These are phyloP conservation scores for Luzula sylvatica DNA, from an alignment of 176 grass and related monocot genomes.

Conservation along the genomic window DNA sequence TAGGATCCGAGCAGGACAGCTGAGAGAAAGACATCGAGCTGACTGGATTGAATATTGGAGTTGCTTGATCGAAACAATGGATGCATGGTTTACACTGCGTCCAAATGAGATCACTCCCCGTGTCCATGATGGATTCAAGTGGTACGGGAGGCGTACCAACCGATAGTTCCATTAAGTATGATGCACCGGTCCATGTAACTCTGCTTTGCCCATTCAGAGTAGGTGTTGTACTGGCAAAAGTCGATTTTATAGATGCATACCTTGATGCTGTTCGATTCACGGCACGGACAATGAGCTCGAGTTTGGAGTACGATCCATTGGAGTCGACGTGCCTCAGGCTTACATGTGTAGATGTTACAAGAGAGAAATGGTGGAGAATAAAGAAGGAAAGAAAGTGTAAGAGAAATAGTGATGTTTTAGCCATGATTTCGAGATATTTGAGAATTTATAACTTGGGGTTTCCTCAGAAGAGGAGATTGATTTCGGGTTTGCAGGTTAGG, in stretches of 20 bases:
- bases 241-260: constrained; percentile 2
- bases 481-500: background rate
- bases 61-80: constrained; percentile 27
- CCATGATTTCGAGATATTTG: background rate
- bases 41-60: constrained; percentile 36
- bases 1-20: constrained; percentile 18
- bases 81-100: constrained; percentile 39
- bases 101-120: constrained; percentile 56
- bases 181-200: background rate
- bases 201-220: background rate
- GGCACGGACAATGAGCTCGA: constrained; percentile 10
- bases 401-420: constrained; percentile 9
- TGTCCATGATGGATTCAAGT: constrained; percentile 28
- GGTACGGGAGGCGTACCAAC: constrained; percentile 36
- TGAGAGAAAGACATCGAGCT: constrained; percentile 28
- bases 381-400: background rate
- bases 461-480: background rate
- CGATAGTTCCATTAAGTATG: constrained; percentile 38
- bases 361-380: background rate
- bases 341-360: background rate
- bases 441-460: background rate
- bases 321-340: constrained; percentile 22
- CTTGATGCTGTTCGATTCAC: constrained; percentile 6
- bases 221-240: background rate
- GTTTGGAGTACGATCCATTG: background rate